These are phyloP conservation scores for Rhizophagus clarus DNA, from an alignment of 192 early-diverging fungal genomes.

Conservation along the genomic window DNA sequence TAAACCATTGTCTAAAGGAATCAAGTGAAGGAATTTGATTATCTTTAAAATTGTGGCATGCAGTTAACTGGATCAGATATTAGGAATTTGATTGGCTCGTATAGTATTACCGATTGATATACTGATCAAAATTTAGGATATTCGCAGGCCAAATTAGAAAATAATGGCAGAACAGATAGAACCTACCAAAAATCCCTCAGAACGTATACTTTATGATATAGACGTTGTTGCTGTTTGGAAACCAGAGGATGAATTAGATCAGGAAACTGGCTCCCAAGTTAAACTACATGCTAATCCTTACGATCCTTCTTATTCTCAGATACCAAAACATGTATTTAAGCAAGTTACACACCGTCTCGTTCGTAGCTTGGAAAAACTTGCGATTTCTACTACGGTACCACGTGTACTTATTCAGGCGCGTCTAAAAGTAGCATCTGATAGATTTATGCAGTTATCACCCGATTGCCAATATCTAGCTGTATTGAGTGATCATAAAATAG, in stretches of 20 bases:
- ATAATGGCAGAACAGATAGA: background rate
- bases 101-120: no score
- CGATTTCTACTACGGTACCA: slow-evolving; percentile 47
- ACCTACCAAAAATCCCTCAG: background rate
- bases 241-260: slow-evolving; percentile 40
- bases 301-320: slow-evolving; percentile 25
- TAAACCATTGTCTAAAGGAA: background rate
- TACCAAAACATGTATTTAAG: slow-evolving; percentile 28
- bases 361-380: slow-evolving; percentile 26
- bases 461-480: slow-evolving; percentile 44
- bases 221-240: slow-evolving; percentile 45
- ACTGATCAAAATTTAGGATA: no score
- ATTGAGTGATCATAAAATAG: slow-evolving; percentile 46
- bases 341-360: slow-evolving; percentile 30
- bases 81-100: no score
- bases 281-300: slow-evolving; percentile 21
- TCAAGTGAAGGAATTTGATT: background rate
- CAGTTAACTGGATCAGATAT: no score
- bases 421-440: slow-evolving; percentile 39
- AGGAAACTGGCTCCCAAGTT: slow-evolving; percentile 15
- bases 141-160: no score
- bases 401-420: slow-evolving; percentile 39
- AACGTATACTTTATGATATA: slow-evolving; percentile 41
- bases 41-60: background rate
- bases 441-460: slow-evolving; percentile 41